Evolutionary conservation across 345 rosid genomes (phyloP).

Genomic region (Zanthoxylum bungeanum): DNA sequence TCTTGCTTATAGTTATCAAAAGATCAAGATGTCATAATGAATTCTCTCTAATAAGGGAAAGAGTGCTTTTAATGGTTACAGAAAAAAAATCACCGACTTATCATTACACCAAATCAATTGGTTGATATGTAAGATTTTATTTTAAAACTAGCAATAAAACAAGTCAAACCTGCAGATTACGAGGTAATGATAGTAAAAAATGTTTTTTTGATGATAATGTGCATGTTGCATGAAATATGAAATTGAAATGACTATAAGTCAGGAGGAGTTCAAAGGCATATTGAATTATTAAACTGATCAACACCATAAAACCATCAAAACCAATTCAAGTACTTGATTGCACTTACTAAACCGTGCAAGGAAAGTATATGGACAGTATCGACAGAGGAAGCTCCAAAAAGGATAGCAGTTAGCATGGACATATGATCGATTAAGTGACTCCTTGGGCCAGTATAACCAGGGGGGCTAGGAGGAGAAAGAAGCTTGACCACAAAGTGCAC

Average conservation of each 20-base stretch:
- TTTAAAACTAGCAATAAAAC: slow-evolving; percentile 9
- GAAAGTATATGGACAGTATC: slow-evolving; percentile 59
- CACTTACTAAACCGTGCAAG: slow-evolving; percentile 62
- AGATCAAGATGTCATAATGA: too few relatives aligned
- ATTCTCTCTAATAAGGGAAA: neutral
- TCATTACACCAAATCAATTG: neutral
- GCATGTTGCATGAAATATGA: neutral
- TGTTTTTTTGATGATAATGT: neutral
- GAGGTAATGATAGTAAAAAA: neutral
- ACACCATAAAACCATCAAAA: neutral
- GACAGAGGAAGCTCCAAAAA: slow-evolving; percentile 44
- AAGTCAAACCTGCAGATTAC: neutral
- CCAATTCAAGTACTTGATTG: slow-evolving; percentile 19
- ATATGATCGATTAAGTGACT: slow-evolving; percentile 44
- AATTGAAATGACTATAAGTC: slow-evolving; percentile 1
- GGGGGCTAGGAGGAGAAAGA: slow-evolving; percentile 60
- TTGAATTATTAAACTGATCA: neutral
- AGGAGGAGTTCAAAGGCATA: slow-evolving; percentile 10
- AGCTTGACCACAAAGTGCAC: slow-evolving; percentile 57
- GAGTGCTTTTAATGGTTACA: neutral
- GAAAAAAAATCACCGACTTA: neutral
- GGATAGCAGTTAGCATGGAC: slow-evolving; percentile 50
- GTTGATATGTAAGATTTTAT: neutral
- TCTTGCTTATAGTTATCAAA: too few relatives aligned
- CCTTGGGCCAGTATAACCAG: slow-evolving; percentile 29